Conservation (phyloP, 441 rosid genomes). For the Brassica hybrid region DNA sequence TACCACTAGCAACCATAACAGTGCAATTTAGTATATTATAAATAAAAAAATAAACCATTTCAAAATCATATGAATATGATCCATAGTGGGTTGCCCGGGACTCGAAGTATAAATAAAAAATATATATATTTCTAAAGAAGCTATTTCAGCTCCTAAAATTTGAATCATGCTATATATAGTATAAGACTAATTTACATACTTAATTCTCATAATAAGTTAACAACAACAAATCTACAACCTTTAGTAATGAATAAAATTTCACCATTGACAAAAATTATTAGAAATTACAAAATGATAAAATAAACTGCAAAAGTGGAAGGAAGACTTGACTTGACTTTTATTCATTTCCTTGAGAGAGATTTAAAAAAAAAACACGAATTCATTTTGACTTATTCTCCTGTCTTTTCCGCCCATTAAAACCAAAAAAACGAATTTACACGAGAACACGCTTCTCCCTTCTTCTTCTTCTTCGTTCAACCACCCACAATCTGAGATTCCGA, state of each 20-base stretch:
- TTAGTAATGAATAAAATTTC: too few relatives aligned
- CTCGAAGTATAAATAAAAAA: background rate
- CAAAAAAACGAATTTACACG: background rate
- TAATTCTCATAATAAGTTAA: background rate
- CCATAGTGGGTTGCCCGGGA: too few relatives aligned
- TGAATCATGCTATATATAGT: background rate
- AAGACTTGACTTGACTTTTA: conserved; percentile 34
- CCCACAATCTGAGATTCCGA: conserved; percentile 14
- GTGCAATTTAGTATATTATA: background rate
- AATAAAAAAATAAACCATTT: background rate
- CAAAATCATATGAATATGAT: too few relatives aligned
- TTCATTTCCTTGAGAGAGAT: background rate
- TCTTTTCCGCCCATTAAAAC: conserved; percentile 16
- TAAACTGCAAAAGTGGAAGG: background rate
- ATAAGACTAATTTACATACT: background rate
- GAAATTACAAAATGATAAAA: too few relatives aligned
- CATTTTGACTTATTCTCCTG: conserved; percentile 15
- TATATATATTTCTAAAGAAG: background rate
- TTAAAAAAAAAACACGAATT: conserved; percentile 8
- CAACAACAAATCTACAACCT: background rate
- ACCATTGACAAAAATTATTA: too few relatives aligned
- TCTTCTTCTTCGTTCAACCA: background rate
- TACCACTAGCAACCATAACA: background rate
- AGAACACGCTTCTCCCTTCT: conserved; percentile 24
- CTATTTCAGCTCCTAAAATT: background rate